Base-by-base conservation (phyloP, 148 eudicot species). In the Fagopyrum tataricum region DNA sequence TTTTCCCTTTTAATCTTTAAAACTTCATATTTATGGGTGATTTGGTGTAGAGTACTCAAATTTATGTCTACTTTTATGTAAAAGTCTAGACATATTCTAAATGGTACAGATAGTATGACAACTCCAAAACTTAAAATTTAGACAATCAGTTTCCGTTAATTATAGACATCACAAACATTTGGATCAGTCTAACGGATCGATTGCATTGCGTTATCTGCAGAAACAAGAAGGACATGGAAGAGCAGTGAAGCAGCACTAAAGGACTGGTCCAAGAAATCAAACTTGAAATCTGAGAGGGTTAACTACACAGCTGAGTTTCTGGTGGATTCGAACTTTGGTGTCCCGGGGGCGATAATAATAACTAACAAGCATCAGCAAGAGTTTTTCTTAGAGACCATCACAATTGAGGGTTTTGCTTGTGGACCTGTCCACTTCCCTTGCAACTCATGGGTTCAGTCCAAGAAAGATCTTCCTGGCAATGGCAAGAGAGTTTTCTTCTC, bases 361-460 rank as follows among this genome's bases (percentile, higher is more conserved):
- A 77, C 80, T 6, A 94, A 94, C 81, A 94, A 91, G 61, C 98
- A 91, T 78, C 96, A 84, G 48, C 84, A 87, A 76, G 98, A 94
- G 76, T 94, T 94, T 67, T 94, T 82, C 59, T 61, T 94, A 76
- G 98, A 94, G 75, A 83, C 77, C 39, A 90, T 94, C 15, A 91
- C 91, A 1, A 59, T 91, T 73, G 98, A 94, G 81, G 98, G 96
- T 5, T 91, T 94, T 77, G 89, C 96, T 2, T 81, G 80, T 74
- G 96, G 98, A 8, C 97, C 98, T 6, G 84, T 94, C 31, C 96
- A 94, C 78, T 94, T 94, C 79, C 89, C 97, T 53, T 94, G 98
- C 76, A 91, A 86, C 72, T 94, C 98, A 12, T 91, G 97, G 93
- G 90, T 94, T 47, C 98, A 94, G 78, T 84, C 98, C 37, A 85